Evolutionary conservation across 306 rosid genomes (phyloP).

Genomic region (Cucurbita argyrosperma): DNA sequence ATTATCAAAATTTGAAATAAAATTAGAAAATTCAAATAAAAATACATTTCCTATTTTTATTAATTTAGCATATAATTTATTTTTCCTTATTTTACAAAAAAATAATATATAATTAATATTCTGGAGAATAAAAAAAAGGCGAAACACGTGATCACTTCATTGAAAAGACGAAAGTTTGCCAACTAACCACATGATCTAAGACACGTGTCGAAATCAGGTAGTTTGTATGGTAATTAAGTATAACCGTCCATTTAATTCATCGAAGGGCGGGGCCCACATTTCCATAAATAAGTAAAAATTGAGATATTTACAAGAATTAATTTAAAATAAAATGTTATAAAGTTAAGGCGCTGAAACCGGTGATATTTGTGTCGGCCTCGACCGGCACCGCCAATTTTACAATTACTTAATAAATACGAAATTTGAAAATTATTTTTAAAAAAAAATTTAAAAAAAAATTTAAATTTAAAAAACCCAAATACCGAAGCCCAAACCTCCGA

Average conservation of each 20-base stretch:
- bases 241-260: neutral
- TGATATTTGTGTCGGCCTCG: neutral
- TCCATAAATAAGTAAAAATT: too few relatives aligned
- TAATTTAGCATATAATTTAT: too few relatives aligned
- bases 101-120: neutral
- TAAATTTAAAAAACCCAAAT: neutral
- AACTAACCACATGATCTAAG: neutral
- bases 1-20: too few relatives aligned
- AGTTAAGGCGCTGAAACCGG: neutral
- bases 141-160: neutral
- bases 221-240: neutral
- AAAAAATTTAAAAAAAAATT: neutral
- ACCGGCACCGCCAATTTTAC: neutral
- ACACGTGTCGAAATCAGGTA: neutral
- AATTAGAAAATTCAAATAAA: neutral
- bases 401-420: neutral
- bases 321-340: neutral
- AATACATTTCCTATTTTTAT: too few relatives aligned
- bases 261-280: neutral
- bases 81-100: neutral
- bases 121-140: neutral
- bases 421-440: neutral
- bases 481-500: neutral
- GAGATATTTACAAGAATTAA: neutral
- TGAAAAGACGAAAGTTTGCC: neutral